Percentiles rank a stretch among this genome's conserved stretches.
These are phyloP conservation scores for Rhodosporidiobolus odoratus DNA, from an alignment of 768 basidiomycete genomes.

Conservation along the genomic window DNA sequence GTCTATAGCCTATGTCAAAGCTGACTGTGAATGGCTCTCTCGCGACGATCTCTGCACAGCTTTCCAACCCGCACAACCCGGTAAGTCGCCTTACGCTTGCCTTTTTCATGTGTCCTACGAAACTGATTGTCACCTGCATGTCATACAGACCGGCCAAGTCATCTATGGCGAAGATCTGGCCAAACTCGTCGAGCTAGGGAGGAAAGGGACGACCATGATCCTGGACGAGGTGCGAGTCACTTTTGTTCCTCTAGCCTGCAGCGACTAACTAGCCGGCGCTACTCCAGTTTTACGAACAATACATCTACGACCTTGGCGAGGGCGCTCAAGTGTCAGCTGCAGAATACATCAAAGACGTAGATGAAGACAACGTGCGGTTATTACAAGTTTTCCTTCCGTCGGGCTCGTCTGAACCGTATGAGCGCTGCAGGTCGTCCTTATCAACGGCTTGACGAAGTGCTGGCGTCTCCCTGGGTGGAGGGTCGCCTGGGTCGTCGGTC, in stretches of 20 bases:
- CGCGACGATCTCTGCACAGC: slow-evolving; percentile 39
- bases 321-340: slow-evolving; percentile 61
- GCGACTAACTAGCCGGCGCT: too few species aligned
- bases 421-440: slow-evolving; percentile 58
- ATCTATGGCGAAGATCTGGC: slow-evolving; percentile 67
- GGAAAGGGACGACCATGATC: slow-evolving; percentile 69
- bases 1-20: slow-evolving; percentile 52
- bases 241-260: background rate
- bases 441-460: slow-evolving; percentile 93
- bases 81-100: too few species aligned
- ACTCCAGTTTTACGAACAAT: slow-evolving; percentile 26
- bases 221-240: slow-evolving; percentile 25
- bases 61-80: slow-evolving; percentile 93
- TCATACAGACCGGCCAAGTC: slow-evolving; percentile 41
- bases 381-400: background rate
- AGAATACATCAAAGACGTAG: slow-evolving; percentile 76
- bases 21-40: slow-evolving; percentile 50
- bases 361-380: slow-evolving; percentile 48
- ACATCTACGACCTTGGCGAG: slow-evolving; percentile 33
- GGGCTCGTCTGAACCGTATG: slow-evolving; percentile 46
- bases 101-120: slow-evolving; percentile 10
- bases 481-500: slow-evolving; percentile 81
- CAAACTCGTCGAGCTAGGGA: slow-evolving; percentile 66
- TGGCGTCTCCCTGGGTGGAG: slow-evolving; percentile 87
- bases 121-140: slow-evolving; percentile 2